These are phyloP conservation scores for Starmerella etchellsii DNA, from an alignment of 805 yeast species.

Conservation along the genomic window DNA sequence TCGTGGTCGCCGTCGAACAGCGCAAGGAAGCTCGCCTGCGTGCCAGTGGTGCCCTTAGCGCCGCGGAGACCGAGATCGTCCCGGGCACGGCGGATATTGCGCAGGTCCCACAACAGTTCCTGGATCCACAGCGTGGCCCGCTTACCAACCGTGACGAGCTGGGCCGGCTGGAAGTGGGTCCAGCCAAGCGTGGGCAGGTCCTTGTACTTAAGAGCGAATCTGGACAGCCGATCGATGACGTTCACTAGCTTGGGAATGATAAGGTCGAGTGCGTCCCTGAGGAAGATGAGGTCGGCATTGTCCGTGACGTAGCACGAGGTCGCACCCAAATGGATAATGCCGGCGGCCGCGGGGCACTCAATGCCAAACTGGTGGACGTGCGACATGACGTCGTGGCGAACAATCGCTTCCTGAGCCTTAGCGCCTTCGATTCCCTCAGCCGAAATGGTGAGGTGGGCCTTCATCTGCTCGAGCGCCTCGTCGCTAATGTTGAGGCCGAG, in stretches of 20 bases:
- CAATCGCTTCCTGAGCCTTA: slow-evolving; percentile 86
- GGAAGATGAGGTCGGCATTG: slow-evolving; percentile 91
- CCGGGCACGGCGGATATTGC: slow-evolving; percentile 92
- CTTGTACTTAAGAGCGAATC: slow-evolving; percentile 83
- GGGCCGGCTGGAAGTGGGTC: slow-evolving; percentile 99
- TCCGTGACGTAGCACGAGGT: slow-evolving; percentile 97
- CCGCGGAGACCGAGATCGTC: slow-evolving; percentile 94
- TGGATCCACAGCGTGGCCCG: slow-evolving; percentile 97
- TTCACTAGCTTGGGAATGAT: slow-evolving; percentile 90
- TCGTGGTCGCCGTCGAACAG: slow-evolving; percentile 95
- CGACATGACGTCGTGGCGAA: slow-evolving; percentile 98
- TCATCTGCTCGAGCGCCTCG: slow-evolving; percentile 83
- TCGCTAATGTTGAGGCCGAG: slow-evolving; percentile 82
- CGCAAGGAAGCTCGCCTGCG: slow-evolving; percentile 92
- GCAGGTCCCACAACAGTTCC: slow-evolving; percentile 93
- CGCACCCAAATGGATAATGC: slow-evolving; percentile 96
- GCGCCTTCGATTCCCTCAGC: slow-evolving; percentile 90
- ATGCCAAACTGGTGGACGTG: slow-evolving; percentile 93
- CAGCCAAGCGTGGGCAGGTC: slow-evolving; percentile 95
- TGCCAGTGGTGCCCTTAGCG: slow-evolving; percentile 98
- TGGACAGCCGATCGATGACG: slow-evolving; percentile 77
- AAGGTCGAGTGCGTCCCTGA: slow-evolving; percentile 89
- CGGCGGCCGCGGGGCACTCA: slow-evolving; percentile 90
- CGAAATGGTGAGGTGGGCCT: slow-evolving; percentile 61
- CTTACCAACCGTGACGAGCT: slow-evolving; percentile 95